phyloP scores from a whole-genome alignment of 1,139 yeast species.

The Saccharomyces hybrid region DNA sequence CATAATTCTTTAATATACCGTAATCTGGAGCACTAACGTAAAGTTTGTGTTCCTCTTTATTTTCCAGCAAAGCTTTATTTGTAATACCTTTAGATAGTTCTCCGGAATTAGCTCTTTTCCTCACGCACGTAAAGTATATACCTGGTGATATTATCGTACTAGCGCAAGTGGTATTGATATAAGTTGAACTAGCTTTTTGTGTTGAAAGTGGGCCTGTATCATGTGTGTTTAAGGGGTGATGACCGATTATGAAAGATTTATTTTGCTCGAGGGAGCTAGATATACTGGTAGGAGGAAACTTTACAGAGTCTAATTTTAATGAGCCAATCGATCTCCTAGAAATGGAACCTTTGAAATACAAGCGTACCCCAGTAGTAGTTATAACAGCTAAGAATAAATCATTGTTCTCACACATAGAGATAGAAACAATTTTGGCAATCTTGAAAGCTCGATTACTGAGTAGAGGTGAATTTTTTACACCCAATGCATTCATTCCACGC shows the following conservation, averaged over 20 bases:
- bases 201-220: conserved; percentile 4
- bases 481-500: conserved; percentile 54
- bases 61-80: neutral
- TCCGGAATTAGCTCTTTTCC: conserved; percentile 16
- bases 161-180: conserved; percentile 36
- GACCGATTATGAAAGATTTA: neutral
- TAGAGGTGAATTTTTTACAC: conserved; percentile 37
- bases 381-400: conserved; percentile 73
- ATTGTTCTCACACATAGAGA: conserved; percentile 56
- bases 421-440: conserved; percentile 56
- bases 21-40: conserved; percentile 79
- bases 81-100: neutral
- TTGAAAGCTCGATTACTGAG: conserved; percentile 36
- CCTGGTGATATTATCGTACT: conserved; percentile 73
- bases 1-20: conserved; percentile 67
- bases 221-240: neutral
- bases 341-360: conserved; percentile 52
- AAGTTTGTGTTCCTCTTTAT: conserved; percentile 32
- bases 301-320: conserved; percentile 47
- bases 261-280: neutral
- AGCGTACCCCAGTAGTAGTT: conserved; percentile 76
- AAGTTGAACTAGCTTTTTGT: conserved; percentile 38
- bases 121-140: conserved; percentile 53
- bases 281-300: conserved; percentile 54
- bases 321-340: conserved; percentile 36